These are phyloP conservation scores for Porphyrellus cyaneotinctus DNA, from an alignment of 768 basidiomycete genomes.

Conservation along the genomic window DNA sequence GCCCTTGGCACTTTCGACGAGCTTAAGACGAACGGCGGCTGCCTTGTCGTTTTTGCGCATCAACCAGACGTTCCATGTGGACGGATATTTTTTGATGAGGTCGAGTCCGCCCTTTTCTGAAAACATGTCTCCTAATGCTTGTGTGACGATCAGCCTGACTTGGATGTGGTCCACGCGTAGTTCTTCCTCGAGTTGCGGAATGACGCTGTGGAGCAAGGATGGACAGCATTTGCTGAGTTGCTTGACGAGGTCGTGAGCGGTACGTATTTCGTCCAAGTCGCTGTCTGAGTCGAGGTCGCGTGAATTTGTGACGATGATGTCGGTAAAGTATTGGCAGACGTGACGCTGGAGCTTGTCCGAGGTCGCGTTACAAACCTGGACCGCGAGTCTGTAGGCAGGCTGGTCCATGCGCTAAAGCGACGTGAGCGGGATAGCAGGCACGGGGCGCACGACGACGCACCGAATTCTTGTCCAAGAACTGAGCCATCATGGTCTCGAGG, in stretches of 20 bases:
- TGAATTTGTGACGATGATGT: conserved; percentile 66
- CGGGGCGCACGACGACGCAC: conserved; percentile 38
- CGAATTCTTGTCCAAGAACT: conserved; percentile 77
- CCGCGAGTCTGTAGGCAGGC: conserved; percentile 76
- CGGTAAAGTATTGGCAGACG: conserved; percentile 90
- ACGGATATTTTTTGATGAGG: conserved; percentile 73
- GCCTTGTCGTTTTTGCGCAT: conserved; percentile 74
- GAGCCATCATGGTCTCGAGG: conserved; percentile 75
- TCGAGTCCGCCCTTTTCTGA: conserved; percentile 70
- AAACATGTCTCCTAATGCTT: conserved; percentile 88
- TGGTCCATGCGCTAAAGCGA: conserved; percentile 56
- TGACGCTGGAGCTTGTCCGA: conserved; percentile 86
- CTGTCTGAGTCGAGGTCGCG: conserved; percentile 51
- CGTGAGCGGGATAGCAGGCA: not conserved
- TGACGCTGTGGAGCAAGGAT: conserved; percentile 77
- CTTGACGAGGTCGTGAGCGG: conserved; percentile 83
- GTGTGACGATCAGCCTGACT: conserved; percentile 76
- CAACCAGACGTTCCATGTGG: conserved; percentile 85
- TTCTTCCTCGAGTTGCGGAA: conserved; percentile 91
- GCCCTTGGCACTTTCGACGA: conserved; percentile 65
- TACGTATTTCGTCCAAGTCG: conserved; percentile 63
- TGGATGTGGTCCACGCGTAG: conserved; percentile 69
- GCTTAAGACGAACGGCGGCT: conserved; percentile 65
- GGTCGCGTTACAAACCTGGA: conserved; percentile 78
- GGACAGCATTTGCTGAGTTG: conserved; percentile 79